A percentile compares a stretch with the other conserved stretches of the same genome.
Conservation (phyloP, 1,284 basidiomycete genomes). For the Amylostereum areolatum region DNA sequence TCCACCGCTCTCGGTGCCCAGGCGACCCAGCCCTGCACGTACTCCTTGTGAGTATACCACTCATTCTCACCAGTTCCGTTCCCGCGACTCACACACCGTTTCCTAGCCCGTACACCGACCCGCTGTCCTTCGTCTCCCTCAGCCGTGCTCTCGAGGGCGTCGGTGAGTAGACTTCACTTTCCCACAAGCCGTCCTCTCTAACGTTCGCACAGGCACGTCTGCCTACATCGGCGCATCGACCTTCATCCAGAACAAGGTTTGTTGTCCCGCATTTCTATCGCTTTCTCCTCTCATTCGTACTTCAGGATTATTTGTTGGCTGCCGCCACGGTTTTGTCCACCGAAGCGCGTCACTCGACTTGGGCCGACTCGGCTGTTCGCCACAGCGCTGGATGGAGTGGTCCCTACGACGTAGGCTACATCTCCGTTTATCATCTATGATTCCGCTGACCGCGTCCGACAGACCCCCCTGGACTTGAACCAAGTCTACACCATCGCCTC, state of each 20-base stretch:
- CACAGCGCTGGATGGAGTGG: constrained; percentile 48
- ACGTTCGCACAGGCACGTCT: constrained; percentile 22
- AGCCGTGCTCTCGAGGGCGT: constrained; percentile 55
- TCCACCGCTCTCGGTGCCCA: constrained; percentile 45
- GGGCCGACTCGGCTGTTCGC: constrained; percentile 42
- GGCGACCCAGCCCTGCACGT: constrained; percentile 49
- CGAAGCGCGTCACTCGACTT: constrained; percentile 44
- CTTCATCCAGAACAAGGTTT: constrained; percentile 33
- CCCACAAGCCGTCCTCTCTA: background rate
- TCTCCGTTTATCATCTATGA: background rate
- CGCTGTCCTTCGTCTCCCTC: constrained; percentile 43
- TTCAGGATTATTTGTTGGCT: constrained; percentile 21
- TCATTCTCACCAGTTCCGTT: background rate
- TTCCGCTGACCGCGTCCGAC: background rate
- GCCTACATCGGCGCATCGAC: constrained; percentile 52
- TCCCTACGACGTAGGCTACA: constrained; percentile 36
- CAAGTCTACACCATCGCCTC: constrained; percentile 12
- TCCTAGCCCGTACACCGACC: constrained; percentile 41
- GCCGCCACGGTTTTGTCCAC: constrained; percentile 35
- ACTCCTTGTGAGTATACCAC: constrained; percentile 43
- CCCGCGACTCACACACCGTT: constrained; percentile 1
- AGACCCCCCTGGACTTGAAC: constrained; percentile 12
- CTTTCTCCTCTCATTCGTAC: background rate
- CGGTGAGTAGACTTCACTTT: constrained; percentile 20
- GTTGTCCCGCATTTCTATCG: background rate